Conservation (phyloP, 441 rosid species). For the Syzygium syzygioides region DNA sequence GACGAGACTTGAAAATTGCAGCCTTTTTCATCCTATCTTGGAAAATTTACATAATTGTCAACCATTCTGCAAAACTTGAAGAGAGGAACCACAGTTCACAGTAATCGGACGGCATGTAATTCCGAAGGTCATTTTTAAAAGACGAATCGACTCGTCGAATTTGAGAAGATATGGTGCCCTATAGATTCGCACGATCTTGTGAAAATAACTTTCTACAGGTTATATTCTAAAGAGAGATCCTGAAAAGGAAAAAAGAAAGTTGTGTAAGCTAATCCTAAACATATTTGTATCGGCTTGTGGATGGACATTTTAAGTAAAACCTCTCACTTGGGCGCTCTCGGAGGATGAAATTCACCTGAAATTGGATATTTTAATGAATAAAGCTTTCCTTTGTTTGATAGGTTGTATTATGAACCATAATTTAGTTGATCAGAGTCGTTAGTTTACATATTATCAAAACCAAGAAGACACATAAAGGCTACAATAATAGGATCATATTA, state of each 20-base stretch:
- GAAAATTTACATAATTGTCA: neutral
- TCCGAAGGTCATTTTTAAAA: neutral
- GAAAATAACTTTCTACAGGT: neutral
- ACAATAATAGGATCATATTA: neutral
- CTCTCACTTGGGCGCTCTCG: neutral
- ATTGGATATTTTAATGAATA: neutral
- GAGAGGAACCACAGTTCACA: neutral
- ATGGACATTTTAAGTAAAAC: neutral
- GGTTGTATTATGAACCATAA: neutral
- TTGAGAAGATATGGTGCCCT: neutral
- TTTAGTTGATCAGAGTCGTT: neutral
- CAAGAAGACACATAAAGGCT: neutral
- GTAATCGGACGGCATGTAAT: neutral
- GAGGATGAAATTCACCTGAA: neutral
- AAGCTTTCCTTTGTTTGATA: neutral
- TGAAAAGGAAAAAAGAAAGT: neutral
- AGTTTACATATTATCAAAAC: neutral
- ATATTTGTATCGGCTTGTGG: neutral
- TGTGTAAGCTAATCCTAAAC: neutral
- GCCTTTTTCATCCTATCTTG: neutral
- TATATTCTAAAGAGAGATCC: neutral
- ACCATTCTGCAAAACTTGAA: neutral
- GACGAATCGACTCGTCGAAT: neutral
- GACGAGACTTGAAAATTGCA: neutral
- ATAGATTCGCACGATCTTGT: neutral